Evolutionary conservation across 441 rosid genomes (phyloP).

Genomic region (Viola pubescens): DNA sequence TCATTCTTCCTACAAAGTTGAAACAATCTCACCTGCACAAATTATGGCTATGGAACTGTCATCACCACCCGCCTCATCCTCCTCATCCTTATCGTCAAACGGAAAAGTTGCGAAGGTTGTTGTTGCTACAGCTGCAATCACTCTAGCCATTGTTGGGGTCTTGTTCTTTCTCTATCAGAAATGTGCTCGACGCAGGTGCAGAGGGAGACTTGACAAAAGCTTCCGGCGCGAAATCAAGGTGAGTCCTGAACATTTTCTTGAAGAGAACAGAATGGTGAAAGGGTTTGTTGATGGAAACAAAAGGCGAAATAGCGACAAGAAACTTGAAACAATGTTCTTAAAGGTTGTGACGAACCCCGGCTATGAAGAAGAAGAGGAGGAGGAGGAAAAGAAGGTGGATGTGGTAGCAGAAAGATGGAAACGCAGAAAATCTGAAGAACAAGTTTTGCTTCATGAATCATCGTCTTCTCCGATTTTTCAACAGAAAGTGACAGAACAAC

Average conservation of each 20-base stretch:
- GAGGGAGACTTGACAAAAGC: conserved; percentile 15
- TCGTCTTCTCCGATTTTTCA: background rate
- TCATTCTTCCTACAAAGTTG: background rate
- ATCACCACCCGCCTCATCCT: background rate
- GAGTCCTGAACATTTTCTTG: conserved; percentile 20
- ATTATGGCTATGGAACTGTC: conserved; percentile 10
- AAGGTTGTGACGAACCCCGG: conserved; percentile 28
- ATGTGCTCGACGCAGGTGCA: conserved; percentile 8
- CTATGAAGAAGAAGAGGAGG: conserved; percentile 23
- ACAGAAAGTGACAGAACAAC: conserved; percentile 8
- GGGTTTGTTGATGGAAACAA: conserved; percentile 35
- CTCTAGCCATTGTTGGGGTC: conserved; percentile 25
- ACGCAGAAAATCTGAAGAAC: conserved; percentile 3
- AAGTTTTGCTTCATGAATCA: conserved; percentile 3
- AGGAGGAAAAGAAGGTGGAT: conserved; percentile 23
- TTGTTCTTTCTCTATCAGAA: conserved; percentile 26
- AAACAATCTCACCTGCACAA: background rate
- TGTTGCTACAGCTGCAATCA: conserved; percentile 28
- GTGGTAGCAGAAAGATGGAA: background rate
- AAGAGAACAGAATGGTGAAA: conserved; percentile 24
- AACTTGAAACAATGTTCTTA: conserved; percentile 16
- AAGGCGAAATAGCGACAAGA: conserved; percentile 26
- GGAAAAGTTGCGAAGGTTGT: conserved; percentile 23
- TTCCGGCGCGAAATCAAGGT: conserved; percentile 18
- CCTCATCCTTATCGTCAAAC: conserved; percentile 13